Conservation (phyloP, 192 early-diverging fungal species). For the Mortierella claussenii region DNA sequence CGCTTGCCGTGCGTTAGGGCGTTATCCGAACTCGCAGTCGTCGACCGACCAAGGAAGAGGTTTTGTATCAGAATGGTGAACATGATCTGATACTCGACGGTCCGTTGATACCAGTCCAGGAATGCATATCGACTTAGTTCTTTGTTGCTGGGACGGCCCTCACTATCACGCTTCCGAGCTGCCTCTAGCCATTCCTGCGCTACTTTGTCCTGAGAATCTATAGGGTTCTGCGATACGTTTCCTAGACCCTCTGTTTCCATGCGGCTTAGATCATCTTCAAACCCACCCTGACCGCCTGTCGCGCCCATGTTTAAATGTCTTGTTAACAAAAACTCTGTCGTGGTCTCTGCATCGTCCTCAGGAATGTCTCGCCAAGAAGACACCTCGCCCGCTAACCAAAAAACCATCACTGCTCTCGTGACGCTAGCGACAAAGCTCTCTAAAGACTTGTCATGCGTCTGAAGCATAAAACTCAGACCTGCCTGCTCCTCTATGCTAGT, state of each 20-base stretch:
- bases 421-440: constrained; percentile 46
- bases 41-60: constrained; percentile 34
- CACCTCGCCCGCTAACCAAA: constrained; percentile 49
- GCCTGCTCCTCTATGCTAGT: constrained; percentile 49
- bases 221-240: not conserved
- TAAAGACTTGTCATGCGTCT: constrained; percentile 42
- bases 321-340: constrained; percentile 37
- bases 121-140: constrained; percentile 46
- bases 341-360: constrained; percentile 18
- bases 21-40: not conserved
- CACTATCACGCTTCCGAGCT: constrained; percentile 6
- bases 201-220: constrained; percentile 3
- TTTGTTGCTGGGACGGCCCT: constrained; percentile 12
- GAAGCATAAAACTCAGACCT: constrained; percentile 44
- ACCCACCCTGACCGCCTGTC: not conserved
- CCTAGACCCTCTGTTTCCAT: not conserved
- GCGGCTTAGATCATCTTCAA: constrained; percentile 4
- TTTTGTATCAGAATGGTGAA: constrained; percentile 48
- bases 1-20: constrained; percentile 1
- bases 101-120: constrained; percentile 45
- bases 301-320: constrained; percentile 18
- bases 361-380: constrained; percentile 38
- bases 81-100: constrained; percentile 47
- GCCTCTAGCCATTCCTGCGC: constrained; percentile 39
- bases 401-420: constrained; percentile 40